Percentiles rank a stretch among this genome's conserved stretches.
Evolutionary conservation across 1,284 basidiomycete genomes (phyloP).

Genomic region (Leccinum pachyderme): DNA sequence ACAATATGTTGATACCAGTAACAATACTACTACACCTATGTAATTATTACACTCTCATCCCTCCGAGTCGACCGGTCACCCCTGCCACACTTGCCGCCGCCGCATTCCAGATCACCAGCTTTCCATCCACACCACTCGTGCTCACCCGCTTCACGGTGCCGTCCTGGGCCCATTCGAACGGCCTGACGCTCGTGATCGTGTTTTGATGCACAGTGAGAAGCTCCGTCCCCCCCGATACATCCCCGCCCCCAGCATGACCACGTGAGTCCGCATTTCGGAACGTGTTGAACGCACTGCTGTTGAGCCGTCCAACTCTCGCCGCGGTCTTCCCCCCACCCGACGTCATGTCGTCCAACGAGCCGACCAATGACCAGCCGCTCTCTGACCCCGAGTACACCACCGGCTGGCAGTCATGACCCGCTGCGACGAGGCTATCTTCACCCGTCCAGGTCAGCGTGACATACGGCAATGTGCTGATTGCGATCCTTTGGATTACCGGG

Average conservation of each 20-base stretch:
- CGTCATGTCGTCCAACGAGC: constrained; percentile 83
- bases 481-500: constrained; percentile 69
- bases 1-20: constrained; percentile 27
- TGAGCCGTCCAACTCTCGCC: constrained; percentile 74
- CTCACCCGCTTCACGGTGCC: constrained; percentile 75
- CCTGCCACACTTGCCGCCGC: constrained; percentile 45
- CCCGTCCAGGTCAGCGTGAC: constrained; percentile 83
- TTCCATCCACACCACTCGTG: constrained; percentile 95
- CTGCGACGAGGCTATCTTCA: constrained; percentile 82
- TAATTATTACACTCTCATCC: constrained; percentile 44
- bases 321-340: constrained; percentile 45
- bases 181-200: constrained; percentile 89
- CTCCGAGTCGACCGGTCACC: constrained; percentile 47
- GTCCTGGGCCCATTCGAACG: constrained; percentile 64
- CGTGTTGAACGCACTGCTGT: constrained; percentile 92
- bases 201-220: constrained; percentile 94
- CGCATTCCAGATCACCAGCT: constrained; percentile 90
- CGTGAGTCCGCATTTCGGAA: constrained; percentile 93
- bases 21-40: constrained; percentile 10
- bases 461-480: constrained; percentile 75
- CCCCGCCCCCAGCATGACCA: constrained; percentile 54
- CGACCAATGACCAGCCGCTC: constrained; percentile 71
- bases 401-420: constrained; percentile 98
- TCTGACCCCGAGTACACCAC: constrained; percentile 77
- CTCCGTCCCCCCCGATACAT: constrained; percentile 61